Evolutionary conservation across 352 stramenopile species (phyloP).

Genomic region (Phytophthora sp.): DNA sequence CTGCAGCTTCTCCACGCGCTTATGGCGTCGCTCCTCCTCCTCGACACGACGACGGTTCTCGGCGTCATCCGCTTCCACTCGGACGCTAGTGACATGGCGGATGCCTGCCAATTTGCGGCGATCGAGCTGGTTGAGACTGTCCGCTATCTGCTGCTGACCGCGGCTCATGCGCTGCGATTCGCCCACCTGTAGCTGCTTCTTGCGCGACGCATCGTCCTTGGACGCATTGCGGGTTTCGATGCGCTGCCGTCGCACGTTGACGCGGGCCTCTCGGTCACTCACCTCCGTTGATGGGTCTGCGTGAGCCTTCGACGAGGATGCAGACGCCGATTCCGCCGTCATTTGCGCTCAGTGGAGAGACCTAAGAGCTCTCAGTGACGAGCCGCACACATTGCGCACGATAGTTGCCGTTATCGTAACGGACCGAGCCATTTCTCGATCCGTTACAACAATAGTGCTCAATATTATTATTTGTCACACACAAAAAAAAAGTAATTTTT

Average conservation of each 20-base stretch:
- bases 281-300: conserved; percentile 33
- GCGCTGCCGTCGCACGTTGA: conserved; percentile 67
- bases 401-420: conserved; percentile 12
- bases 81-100: conserved; percentile 91
- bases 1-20: conserved; percentile 86
- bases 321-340: conserved; percentile 28
- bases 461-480: background rate
- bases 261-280: conserved; percentile 67
- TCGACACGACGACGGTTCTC: conserved; percentile 91
- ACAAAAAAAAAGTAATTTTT: background rate
- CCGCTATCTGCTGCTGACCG: conserved; percentile 76
- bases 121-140: conserved; percentile 82
- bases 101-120: conserved; percentile 81
- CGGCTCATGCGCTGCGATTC: conserved; percentile 75
- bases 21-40: conserved; percentile 90
- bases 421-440: too few species aligned
- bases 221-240: conserved; percentile 82
- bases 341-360: too few species aligned
- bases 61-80: conserved; percentile 88
- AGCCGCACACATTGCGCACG: too few species aligned
- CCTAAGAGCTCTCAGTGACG: background rate
- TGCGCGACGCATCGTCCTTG: conserved; percentile 80
- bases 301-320: conserved; percentile 38
- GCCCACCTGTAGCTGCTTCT: conserved; percentile 67
- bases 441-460: too few species aligned